Evolutionary conservation across 148 eudicot genomes (phyloP), one percentile per base, ranked within the genome.

Genomic region (Suaeda aralocaspica): DNA sequence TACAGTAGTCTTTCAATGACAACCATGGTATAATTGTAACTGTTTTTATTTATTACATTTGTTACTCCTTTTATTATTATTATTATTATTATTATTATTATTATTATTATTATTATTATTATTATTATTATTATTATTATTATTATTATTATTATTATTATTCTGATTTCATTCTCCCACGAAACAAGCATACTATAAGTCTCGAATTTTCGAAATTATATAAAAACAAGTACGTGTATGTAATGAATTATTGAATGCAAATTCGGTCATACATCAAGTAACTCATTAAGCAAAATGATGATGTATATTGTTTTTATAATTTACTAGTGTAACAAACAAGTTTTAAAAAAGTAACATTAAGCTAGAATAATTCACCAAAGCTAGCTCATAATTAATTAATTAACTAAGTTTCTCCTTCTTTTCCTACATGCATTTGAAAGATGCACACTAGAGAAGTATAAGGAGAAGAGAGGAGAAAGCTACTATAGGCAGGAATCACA

Each of bases 361-460:
- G 10, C 55, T 58, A n/a, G n/a, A n/a, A n/a, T n/a, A 44, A 44
- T 57, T 26, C 42, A 25, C 41, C 21, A 57, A 26, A 55, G 13
- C 31, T 70, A 76, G 16, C 58, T 58, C 48, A 59, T 67, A 58
- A 34, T 74, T 9, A 70, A 50, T 42, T 51, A 53, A 65, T 24
- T 48, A 49, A 66, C 22, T 31, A 64, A 68, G 44, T 67, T 72
- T 24, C 13, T 67, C 69, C 76, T 73, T 60, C 73, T 51, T 69
- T 59, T 26, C 4, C 59, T 67, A 55, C 46, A 72, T 72, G 73
- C 73, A 72, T 50, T 60, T 41, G 46, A 19, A 72, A 72, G 58
- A 66, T 66, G 69, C 76, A 61, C 49, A 67, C n/a, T 55, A 60
- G 66, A 41, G 49, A 66, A 67, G 42, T 72, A 77, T 72, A 77